Percentiles rank a stretch among this genome's conserved stretches.
phyloP scores from a whole-genome alignment of 805 yeast species.

The Teunomyces kruisii region DNA sequence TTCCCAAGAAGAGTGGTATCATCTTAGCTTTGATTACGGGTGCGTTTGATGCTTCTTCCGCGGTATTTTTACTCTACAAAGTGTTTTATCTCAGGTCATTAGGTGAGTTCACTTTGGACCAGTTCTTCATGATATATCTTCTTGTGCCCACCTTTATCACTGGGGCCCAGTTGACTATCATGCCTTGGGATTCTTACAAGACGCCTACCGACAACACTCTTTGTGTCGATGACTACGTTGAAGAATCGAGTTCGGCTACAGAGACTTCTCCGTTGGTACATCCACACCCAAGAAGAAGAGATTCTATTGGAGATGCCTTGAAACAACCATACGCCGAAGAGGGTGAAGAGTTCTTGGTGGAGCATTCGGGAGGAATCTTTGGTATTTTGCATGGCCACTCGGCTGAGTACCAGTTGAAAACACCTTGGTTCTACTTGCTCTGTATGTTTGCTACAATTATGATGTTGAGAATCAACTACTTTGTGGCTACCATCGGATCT shows the following conservation, averaged over 20 bases:
- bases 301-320: conserved; percentile 57
- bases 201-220: conserved; percentile 26
- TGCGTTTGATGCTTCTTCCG: conserved; percentile 59
- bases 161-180: conserved; percentile 42
- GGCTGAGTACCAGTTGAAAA: conserved; percentile 46
- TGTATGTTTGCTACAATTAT: conserved; percentile 52
- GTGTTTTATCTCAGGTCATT: conserved; percentile 34
- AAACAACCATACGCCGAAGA: conserved; percentile 54
- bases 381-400: conserved; percentile 57
- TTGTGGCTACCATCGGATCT: conserved; percentile 58
- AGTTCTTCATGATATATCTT: conserved; percentile 48
- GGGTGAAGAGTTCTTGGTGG: conserved; percentile 39
- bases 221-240: conserved; percentile 19
- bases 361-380: conserved; percentile 46
- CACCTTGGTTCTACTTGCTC: conserved; percentile 54
- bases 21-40: conserved; percentile 56
- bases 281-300: conserved; percentile 40
- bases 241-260: conserved; percentile 1
- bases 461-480: conserved; percentile 57
- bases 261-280: conserved; percentile 5
- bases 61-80: conserved; percentile 51
- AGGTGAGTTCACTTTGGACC: conserved; percentile 37
- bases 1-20: conserved; percentile 53
- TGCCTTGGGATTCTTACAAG: conserved; percentile 53
- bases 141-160: conserved; percentile 51